These are phyloP conservation scores for Carnegiea gigantea DNA, from an alignment of 179 eudicot genomes.

Conservation along the genomic window DNA sequence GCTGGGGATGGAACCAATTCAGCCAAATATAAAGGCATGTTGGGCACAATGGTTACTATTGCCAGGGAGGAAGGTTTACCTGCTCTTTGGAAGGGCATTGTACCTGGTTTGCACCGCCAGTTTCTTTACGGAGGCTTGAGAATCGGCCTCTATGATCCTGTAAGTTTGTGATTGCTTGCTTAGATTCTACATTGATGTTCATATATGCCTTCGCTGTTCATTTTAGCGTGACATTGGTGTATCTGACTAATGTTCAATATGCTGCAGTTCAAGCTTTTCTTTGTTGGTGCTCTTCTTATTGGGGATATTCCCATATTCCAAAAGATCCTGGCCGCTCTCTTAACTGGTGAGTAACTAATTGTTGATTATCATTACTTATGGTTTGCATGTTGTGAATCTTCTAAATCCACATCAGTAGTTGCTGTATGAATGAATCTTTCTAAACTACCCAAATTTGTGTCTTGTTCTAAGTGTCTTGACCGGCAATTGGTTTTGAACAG, in stretches of 20 bases:
- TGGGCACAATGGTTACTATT: conserved; percentile 68
- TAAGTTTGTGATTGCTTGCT: conserved; percentile 34
- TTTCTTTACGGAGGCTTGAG: conserved; percentile 85
- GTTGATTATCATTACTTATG: background rate
- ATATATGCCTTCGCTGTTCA: conserved; percentile 7
- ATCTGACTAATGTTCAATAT: conserved; percentile 1
- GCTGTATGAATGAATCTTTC: background rate
- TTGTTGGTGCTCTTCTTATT: conserved; percentile 48
- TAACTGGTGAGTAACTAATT: conserved; percentile 56
- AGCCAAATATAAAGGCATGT: conserved; percentile 62
- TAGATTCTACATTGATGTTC: background rate
- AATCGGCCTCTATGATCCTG: conserved; percentile 82
- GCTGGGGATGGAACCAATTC: conserved; percentile 47
- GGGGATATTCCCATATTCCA: conserved; percentile 66
- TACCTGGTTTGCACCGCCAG: conserved; percentile 85
- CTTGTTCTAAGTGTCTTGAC: conserved; percentile 8
- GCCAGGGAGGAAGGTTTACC: conserved; percentile 76
- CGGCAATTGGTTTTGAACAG: conserved; percentile 36
- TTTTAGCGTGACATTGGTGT: conserved; percentile 3
- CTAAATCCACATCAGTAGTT: background rate
- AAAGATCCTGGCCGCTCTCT: conserved; percentile 76
- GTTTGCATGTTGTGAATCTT: background rate
- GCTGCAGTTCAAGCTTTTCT: conserved; percentile 72
- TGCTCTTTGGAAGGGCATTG: conserved; percentile 85
- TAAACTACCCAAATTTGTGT: background rate